phyloP scores from a whole-genome alignment of 208 protist genomes.

The Leishmania amazonensis region DNA sequence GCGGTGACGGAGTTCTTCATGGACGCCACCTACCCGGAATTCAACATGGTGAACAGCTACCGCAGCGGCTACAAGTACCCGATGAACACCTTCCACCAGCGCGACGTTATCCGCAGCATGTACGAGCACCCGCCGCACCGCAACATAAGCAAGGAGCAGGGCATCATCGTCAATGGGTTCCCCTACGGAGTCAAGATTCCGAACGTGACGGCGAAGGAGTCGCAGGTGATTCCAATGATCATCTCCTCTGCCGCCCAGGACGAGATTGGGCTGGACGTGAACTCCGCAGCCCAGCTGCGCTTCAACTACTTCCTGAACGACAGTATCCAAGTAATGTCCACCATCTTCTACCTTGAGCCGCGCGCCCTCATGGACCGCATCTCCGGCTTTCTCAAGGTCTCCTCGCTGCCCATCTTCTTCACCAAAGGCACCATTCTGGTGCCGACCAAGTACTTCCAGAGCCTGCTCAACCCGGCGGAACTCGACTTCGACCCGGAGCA shows the following conservation, averaged over 20 bases:
- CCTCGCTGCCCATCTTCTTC: conserved; percentile 49
- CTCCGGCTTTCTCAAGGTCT: conserved; percentile 84
- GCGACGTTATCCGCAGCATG: conserved; percentile 70
- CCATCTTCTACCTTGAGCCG: conserved; percentile 57
- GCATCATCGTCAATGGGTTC: conserved; percentile 29
- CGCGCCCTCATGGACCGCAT: conserved; percentile 84
- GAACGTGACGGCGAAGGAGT: conserved; percentile 24
- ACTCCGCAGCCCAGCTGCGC: conserved; percentile 25
- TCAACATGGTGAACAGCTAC: conserved; percentile 49
- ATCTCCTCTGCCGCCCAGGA: conserved; percentile 35
- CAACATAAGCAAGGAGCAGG: neutral
- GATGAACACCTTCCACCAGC: conserved; percentile 28
- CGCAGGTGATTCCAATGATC: conserved; percentile 40
- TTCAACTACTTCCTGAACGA: conserved; percentile 52
- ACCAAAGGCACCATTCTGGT: conserved; percentile 63
- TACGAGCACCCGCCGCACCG: conserved; percentile 35
- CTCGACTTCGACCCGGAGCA: conserved; percentile 35
- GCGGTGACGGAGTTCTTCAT: conserved; percentile 57
- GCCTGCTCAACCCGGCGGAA: conserved; percentile 45
- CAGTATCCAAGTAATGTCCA: neutral
- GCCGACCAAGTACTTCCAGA: conserved; percentile 49
- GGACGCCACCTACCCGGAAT: conserved; percentile 58
- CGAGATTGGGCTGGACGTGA: conserved; percentile 39
- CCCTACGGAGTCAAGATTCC: neutral
- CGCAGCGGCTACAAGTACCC: conserved; percentile 41